Evolutionary conservation across 2,329 filamentous ascomycete species (phyloP).

Genomic region (Fusarium equiseti): DNA sequence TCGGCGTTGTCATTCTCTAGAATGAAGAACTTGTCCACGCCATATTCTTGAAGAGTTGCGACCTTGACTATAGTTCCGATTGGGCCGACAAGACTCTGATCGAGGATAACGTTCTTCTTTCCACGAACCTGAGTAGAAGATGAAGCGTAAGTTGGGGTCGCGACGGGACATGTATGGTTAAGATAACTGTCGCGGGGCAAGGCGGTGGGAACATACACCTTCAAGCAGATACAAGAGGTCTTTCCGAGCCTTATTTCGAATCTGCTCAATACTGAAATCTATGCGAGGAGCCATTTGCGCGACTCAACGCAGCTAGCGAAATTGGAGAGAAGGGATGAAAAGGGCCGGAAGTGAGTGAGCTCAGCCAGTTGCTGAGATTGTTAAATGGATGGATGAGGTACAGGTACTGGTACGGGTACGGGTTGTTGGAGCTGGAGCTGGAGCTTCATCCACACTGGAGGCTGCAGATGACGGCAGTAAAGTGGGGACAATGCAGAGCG

Average conservation of each 20-base stretch:
- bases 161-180: not conserved
- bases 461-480: constrained; percentile 38
- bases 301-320: constrained; percentile 55
- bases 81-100: constrained; percentile 88
- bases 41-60: constrained; percentile 94
- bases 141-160: constrained; percentile 28
- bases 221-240: constrained; percentile 92
- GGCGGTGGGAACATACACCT: constrained; percentile 76
- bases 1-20: constrained; percentile 96
- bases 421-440: constrained; percentile 22
- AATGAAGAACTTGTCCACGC: constrained; percentile 97
- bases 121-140: constrained; percentile 79
- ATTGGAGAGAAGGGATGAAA: constrained; percentile 17
- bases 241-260: constrained; percentile 85
- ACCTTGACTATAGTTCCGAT: constrained; percentile 95
- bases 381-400: constrained; percentile 3
- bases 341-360: constrained; percentile 26
- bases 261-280: constrained; percentile 79
- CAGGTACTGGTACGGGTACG: not conserved
- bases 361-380: constrained; percentile 21
- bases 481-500: constrained; percentile 26
- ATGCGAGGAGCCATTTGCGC: constrained; percentile 74
- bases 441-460: not conserved
- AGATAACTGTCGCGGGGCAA: constrained; percentile 22
- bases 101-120: constrained; percentile 98